A percentile compares a stretch with the other conserved stretches of the same genome.
phyloP scores from a whole-genome alignment of 331 rosid species.

The Malus hybrid region DNA sequence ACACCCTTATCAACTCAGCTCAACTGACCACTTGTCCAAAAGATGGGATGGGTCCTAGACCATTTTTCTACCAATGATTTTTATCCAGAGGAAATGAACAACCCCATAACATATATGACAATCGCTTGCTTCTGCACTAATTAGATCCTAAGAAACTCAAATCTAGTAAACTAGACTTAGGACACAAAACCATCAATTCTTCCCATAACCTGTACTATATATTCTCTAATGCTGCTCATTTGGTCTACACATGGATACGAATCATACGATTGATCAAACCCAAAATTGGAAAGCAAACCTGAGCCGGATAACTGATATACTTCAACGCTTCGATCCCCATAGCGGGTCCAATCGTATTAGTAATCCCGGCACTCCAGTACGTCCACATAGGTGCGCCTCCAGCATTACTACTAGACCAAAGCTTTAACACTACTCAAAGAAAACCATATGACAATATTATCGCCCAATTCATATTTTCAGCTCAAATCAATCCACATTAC shows the following conservation, averaged over 20 bases:
- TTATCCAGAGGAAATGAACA: not conserved
- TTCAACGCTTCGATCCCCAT: too few species aligned
- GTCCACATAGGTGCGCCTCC: too few species aligned
- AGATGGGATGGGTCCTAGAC: too few species aligned
- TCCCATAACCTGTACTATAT: not conserved
- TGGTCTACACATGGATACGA: not conserved
- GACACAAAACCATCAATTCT: not conserved
- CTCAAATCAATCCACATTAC: not conserved
- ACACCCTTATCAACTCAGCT: not conserved
- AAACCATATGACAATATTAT: not conserved
- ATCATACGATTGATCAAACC: too few species aligned
- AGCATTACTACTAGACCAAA: too few species aligned
- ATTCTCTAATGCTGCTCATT: not conserved
- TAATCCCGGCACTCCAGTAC: too few species aligned
- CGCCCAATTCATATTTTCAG: not conserved
- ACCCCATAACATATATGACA: not conserved
- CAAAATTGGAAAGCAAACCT: too few species aligned
- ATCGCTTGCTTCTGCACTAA: not conserved
- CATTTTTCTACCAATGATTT: not conserved
- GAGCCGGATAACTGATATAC: too few species aligned
- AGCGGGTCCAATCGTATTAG: too few species aligned
- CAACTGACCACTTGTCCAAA: not conserved
- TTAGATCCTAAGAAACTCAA: not conserved
- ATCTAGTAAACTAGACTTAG: not conserved
- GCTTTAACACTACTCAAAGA: too few species aligned